Evolutionary conservation across 768 basidiomycete genomes (phyloP), one percentile per base, ranked within the genome.

Genomic region (Scleroderma citrinum): DNA sequence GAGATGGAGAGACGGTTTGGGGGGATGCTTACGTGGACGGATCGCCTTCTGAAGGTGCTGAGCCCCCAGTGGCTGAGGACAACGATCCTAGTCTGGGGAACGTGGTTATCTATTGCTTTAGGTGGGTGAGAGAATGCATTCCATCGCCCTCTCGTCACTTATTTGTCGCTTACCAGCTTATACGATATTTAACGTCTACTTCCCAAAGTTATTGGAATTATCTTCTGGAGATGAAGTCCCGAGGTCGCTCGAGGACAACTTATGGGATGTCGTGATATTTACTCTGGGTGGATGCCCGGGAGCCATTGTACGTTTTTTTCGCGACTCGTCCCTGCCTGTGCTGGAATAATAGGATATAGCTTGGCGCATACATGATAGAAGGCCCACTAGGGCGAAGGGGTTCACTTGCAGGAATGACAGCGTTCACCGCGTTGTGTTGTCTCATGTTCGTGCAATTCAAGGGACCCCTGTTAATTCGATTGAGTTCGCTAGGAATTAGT

Each of bases 121-220:
- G 92, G 89, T 85, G 53, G 46, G 82, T 59, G 20, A 6, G n/a
- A 13, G 34, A 21, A 59, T 4, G 4, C 12, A 42, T 48, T 38
- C 14, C 29, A 3, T 31, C 21, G 8, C 2, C 29, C 11, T n/a
- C 19, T 19, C n/a, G 2, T 7, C 20, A 26, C 34, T 46, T 2
- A 24, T 42, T 16, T 34, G 47, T 40, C 37, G n/a, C 34, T 24
- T 19, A n/a, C 16, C 39, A 88, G 87, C 81, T 0, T 92, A 83
- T 59, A 92, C 89, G 2, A 92, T 95, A 83, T 94, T 95, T 67
- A 95, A 94, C 60, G 89, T 92, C 23, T 95, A 81, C 61, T 75
- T 93, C 17, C 92, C 92, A 0, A 94, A 90, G 59, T 70, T 93
- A 11, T 69, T 95, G 32, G 92, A 95, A 68, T 76, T 77, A 2